Evolutionary conservation across 805 yeast species (phyloP), one percentile per base, ranked within the genome.

Genomic region (Teunomyces aglyptinius): DNA sequence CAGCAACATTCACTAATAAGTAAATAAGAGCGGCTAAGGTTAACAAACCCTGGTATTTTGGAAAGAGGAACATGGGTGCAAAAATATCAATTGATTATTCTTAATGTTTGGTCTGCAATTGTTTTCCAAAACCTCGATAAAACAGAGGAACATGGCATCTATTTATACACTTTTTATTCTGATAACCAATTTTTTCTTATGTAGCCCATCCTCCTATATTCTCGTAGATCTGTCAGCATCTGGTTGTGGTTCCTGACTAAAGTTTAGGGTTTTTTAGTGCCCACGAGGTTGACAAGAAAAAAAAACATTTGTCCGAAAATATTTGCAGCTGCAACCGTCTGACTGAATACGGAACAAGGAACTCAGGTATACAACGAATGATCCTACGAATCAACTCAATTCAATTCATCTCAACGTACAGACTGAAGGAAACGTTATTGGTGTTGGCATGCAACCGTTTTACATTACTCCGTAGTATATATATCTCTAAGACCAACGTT

Each of bases 11-110:
- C 8, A 36, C 39, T 28, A 36, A 36, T 11, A 36, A 26, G 39
- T 36, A 36, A 6, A 36, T 36, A 22, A 36, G 39, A 20, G 39
- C 39, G 8, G 39, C 39, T 22, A 36, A 22, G 27, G 39, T 36
- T 11, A 36, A 22, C 18, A 36, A 36, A 8, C 39, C 39, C 15
- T 36, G 39, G 18, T 36, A 36, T 22, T 36, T 36, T 3, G 39
- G 39, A 36, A 36, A 36, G 27, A 36, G 15, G 28, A 36, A 36
- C 39, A 36, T 36, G 28, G 39, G 39, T 36, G 39, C 39, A 36
- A 36, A 33, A 18, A 33, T 22, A 33, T 33, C 3, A n/a, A 31
- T 31, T 29, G 8, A 29, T n/a, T 13, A 6, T 12, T 1, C 3
- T 4, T 19, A 3, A 4, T 19, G 20, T 24, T 8, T 24, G 26